Evolutionary conservation across 2,329 filamentous ascomycete genomes (phyloP), one percentile per base, ranked within the genome.

Genomic region (Ceratocystis colombiana): DNA sequence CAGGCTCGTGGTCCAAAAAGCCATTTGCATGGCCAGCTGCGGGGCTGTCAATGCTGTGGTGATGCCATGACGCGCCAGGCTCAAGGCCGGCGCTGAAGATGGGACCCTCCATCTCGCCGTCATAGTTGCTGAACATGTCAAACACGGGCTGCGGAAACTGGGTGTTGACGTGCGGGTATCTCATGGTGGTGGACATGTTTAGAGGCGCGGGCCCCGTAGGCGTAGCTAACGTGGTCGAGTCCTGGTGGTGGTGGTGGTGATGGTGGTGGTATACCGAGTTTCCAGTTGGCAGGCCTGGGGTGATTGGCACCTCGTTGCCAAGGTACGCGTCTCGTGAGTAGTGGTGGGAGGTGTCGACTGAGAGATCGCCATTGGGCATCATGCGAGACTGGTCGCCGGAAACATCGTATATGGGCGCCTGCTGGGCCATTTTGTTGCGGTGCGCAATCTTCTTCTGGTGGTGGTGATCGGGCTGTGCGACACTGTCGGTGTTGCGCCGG

Each of bases 161-260:
- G 12, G 53, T 57, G 53, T 57, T 57, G 53, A 57, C 53, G 28
- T 57, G 45, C 1, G 79, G 75, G 68, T 81, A 82, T 67, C 79
- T 78, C 68, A 84, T 79, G 53, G 73, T 79, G 53, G 73, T 74
- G n/a, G 83, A 82, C 15, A 87, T 76, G 70, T 87, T 84, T 20
- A 88, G 73, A 0, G 82, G 83, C 15, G 76, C 44, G 7, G 57
- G 59, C 45, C 65, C 2, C 80, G 80, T 22, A 86, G 75, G 65
- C 78, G 25, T 57, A 8, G 53, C 53, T 57, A 57, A 37, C 25
- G 53, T 2, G 28, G 25, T 10, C 25, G 53, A 57, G 53, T 57
- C 28, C n/a, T 57, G 53, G 46, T 50, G 46, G 45, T 48, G 45
- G 25, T 33, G 30, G 5, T 57, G 53, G 1, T 57, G 53, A 1